phyloP scores from a whole-genome alignment of 1,139 yeast genomes.

The Trichomonascaceae sp. region DNA sequence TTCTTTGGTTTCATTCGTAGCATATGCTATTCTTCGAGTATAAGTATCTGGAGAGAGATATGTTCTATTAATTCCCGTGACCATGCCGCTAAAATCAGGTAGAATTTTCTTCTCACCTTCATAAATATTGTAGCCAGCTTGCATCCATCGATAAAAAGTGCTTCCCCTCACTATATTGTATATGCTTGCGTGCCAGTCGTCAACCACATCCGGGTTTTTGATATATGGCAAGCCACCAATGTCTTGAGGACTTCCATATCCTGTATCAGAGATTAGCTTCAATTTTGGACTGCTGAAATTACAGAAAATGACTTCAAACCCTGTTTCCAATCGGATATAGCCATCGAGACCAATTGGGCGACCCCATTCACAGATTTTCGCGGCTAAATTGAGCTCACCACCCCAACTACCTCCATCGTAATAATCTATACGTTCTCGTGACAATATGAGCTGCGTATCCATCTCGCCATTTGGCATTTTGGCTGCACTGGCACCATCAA shows the following conservation, averaged over 20 bases:
- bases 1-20: conserved; percentile 32
- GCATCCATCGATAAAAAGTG: background rate
- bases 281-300: conserved; percentile 41
- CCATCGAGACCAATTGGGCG: conserved; percentile 45
- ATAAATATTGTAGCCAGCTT: conserved; percentile 40
- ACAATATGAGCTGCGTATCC: conserved; percentile 48
- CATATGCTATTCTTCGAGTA: conserved; percentile 39
- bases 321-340: conserved; percentile 46
- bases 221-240: conserved; percentile 34
- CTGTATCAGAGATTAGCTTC: conserved; percentile 40
- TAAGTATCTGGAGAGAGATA: conserved; percentile 43
- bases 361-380: conserved; percentile 48
- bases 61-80: conserved; percentile 46
- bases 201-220: conserved; percentile 1
- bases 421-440: conserved; percentile 19
- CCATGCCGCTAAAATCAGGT: conserved; percentile 46
- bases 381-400: conserved; percentile 13
- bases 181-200: background rate
- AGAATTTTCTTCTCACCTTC: conserved; percentile 42
- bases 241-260: conserved; percentile 27
- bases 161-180: background rate
- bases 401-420: background rate
- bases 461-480: conserved; percentile 44
- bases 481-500: conserved; percentile 57
- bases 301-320: conserved; percentile 51